phyloP scores from a whole-genome alignment of 306 rosid genomes.

The Rosa chinensis region DNA sequence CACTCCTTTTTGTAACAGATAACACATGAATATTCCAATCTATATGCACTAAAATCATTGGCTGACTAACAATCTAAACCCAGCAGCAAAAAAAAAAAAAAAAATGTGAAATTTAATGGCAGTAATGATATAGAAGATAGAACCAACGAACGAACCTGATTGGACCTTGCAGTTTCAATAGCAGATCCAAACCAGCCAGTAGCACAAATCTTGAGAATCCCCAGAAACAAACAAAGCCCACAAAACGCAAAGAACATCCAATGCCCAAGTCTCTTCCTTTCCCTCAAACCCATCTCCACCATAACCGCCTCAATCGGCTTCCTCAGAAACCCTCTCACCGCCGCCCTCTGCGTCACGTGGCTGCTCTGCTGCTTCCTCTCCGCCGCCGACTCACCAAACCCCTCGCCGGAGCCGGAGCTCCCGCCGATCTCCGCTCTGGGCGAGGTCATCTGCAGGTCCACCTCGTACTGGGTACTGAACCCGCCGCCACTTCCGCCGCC shows the following conservation, averaged over 20 bases:
- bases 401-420: conserved; percentile 36
- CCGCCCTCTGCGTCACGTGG: conserved; percentile 55
- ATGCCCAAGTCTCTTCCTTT: conserved; percentile 74
- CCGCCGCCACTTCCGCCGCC: conserved; percentile 4
- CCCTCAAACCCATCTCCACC: conserved; percentile 70
- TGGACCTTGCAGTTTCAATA: conserved; percentile 55
- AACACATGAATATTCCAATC: neutral
- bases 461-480: conserved; percentile 52
- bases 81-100: neutral
- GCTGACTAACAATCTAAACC: neutral
- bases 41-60: neutral
- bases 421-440: conserved; percentile 68
- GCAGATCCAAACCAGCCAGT: conserved; percentile 98
- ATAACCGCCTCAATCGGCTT: conserved; percentile 59
- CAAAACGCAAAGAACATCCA: conserved; percentile 88
- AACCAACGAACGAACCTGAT: conserved; percentile 46
- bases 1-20: neutral
- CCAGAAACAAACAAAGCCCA: conserved; percentile 80
- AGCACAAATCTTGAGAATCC: conserved; percentile 82
- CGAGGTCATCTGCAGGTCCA: conserved; percentile 65
- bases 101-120: neutral
- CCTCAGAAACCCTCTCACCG: conserved; percentile 43
- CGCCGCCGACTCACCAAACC: conserved; percentile 36
- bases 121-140: neutral
- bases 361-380: conserved; percentile 46